Evolutionary conservation across 2,329 filamentous ascomycete genomes (phyloP).

Genomic region (Cephalotrichum gorgonifer): DNA sequence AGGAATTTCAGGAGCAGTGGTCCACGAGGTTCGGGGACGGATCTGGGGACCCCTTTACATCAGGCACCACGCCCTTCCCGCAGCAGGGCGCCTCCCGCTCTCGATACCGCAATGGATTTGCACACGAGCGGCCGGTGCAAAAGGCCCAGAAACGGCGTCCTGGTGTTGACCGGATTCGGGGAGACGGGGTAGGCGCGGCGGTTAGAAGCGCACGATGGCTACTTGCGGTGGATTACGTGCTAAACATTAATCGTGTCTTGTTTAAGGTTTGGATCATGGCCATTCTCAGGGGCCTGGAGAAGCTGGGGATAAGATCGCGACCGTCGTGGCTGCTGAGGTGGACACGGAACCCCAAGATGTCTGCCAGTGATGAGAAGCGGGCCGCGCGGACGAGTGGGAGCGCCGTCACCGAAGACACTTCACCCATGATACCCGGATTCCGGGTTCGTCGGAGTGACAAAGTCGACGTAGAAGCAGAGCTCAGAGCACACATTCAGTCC

Average conservation of each 20-base stretch:
- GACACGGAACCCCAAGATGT: constrained; percentile 29
- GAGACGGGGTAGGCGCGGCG: constrained; percentile 64
- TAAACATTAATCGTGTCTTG: constrained; percentile 60
- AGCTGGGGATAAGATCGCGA: constrained; percentile 16
- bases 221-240: constrained; percentile 64
- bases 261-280: constrained; percentile 43
- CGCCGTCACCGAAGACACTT: constrained; percentile 20
- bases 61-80: not conserved
- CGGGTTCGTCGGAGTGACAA: constrained; percentile 30
- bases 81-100: not conserved
- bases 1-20: constrained; percentile 35
- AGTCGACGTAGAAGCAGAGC: constrained; percentile 73
- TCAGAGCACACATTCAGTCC: constrained; percentile 48
- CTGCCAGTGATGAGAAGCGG: not conserved
- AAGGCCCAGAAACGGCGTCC: constrained; percentile 29
- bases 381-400: constrained; percentile 16
- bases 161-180: constrained; percentile 27
- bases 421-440: not conserved
- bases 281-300: not conserved
- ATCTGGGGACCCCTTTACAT: too few species aligned
- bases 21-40: not conserved
- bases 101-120: constrained; percentile 24
- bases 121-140: constrained; percentile 56
- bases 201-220: constrained; percentile 73
- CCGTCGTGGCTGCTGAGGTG: constrained; percentile 46